Percentiles rank a stretch among this genome's conserved stretches.
These are phyloP conservation scores for Astraeus odoratus DNA, from an alignment of 768 basidiomycete genomes.

Conservation along the genomic window DNA sequence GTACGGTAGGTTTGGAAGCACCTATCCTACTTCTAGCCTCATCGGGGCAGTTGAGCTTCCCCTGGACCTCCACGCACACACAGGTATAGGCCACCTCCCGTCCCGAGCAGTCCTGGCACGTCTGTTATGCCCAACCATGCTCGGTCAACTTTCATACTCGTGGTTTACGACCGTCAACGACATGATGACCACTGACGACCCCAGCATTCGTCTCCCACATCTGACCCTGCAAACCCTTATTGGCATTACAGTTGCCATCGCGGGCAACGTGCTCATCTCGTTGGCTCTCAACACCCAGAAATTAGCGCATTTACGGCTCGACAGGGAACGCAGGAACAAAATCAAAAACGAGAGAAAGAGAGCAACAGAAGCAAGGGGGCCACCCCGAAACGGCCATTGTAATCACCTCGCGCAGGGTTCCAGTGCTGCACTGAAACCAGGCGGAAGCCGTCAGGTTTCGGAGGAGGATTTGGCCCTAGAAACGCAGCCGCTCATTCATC, in stretches of 20 bases:
- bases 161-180: conserved; percentile 5
- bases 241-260: conserved; percentile 78
- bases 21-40: neutral
- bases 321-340: conserved; percentile 30
- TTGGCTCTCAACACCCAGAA: conserved; percentile 92
- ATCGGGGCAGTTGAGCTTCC: neutral
- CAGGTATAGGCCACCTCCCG: neutral
- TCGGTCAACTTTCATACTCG: conserved; percentile 1
- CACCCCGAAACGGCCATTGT: neutral
- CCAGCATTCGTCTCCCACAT: conserved; percentile 42
- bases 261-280: conserved; percentile 83
- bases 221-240: conserved; percentile 52
- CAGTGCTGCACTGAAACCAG: conserved; percentile 1
- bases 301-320: conserved; percentile 73
- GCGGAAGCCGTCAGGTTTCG: conserved; percentile 6
- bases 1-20: neutral
- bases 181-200: conserved; percentile 6
- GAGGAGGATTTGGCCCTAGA: conserved; percentile 12
- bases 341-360: conserved; percentile 11
- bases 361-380: conserved; percentile 9
- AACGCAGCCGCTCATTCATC: conserved; percentile 24
- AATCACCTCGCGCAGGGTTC: neutral
- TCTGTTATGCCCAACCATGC: too few relatives aligned
- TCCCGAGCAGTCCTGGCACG: too few relatives aligned
- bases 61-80: neutral